Evolutionary conservation across 2,329 filamentous ascomycete species (phyloP), one percentile per base, ranked within the genome.

Genomic region (Phialophora macrospora): DNA sequence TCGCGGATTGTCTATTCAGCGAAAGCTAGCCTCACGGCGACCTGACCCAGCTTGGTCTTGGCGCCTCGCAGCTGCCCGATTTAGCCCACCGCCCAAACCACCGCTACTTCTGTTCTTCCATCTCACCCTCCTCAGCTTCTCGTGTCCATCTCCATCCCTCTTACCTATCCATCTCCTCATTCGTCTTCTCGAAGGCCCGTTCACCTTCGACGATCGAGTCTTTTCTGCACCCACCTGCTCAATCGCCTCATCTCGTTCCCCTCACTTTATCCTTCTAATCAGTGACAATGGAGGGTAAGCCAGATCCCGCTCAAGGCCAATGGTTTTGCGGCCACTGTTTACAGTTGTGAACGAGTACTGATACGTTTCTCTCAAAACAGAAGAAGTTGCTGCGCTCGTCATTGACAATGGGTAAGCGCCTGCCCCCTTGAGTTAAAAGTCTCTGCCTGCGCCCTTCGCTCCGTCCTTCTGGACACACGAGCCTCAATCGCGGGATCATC

Each of bases 301-400:
- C 77, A 76, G 70, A 71, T 70, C 74, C 69, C 74, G 74, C 76
- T 72, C 74, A 73, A 74, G 71, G 73, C 70, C 69, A 58, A 58
- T 61, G 38, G 63, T 54, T 17, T 60, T 57, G 38, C 7, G 28
- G 38, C 20, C 41, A 54, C 34, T 34, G 11, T 56, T 17, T 38
- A 54, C 54, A 60, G 12, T 32, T 61, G 24, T 48, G 58, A 65
- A 28, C 49, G 63, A 60, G 73, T 71, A 75, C 79, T 81, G 74
- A 81, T 86, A 73, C 85, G 73, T 62, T 74, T 79, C 70, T 75
- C 71, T 69, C 70, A 49, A 34, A 63, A 65, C 63, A 98, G 95
- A 99, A 89, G 95, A 99, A 92, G 95, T 99, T 85, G 95, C 95
- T 84, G 95, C 95, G 84, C 93, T 99, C 92, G 95, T 99, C 85